These are phyloP conservation scores for Tetradesmus lagerheimii DNA, from an alignment of 139 green algal genomes.

Conservation along the genomic window DNA sequence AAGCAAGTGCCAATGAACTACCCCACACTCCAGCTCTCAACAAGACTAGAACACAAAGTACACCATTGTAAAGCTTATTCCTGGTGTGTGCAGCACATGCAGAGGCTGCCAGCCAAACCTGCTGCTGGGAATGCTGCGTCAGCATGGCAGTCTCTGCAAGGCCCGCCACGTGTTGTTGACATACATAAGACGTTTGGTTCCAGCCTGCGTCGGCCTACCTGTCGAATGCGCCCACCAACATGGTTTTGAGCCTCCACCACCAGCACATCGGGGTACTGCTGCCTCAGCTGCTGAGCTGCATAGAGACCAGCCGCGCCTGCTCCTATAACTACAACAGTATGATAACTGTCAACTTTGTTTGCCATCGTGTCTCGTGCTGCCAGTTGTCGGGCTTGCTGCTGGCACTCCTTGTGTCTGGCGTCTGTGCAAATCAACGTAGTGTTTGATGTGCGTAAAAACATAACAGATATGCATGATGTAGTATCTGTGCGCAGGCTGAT, in stretches of 20 bases:
- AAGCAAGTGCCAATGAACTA: too few species aligned
- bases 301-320: constrained; percentile 69
- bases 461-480: too few species aligned
- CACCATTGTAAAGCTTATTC: too few species aligned
- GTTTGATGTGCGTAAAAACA: too few species aligned
- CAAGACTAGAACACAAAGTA: too few species aligned
- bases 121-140: background rate
- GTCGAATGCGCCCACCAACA: constrained; percentile 74
- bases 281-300: constrained; percentile 61
- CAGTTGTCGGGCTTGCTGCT: background rate
- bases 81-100: background rate
- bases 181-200: background rate
- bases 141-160: background rate
- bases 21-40: too few species aligned
- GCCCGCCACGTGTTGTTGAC: background rate
- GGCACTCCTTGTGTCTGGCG: background rate
- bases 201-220: constrained; percentile 52
- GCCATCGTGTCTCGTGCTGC: background rate
- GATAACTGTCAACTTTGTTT: constrained; percentile 19
- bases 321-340: constrained; percentile 67
- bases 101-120: background rate
- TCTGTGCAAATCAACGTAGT: background rate
- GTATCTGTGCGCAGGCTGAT: background rate
- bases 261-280: constrained; percentile 67
- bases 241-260: constrained; percentile 76